Conservation (phyloP, 495 filamentous ascomycete species). For the Aspergillus coremiiformis region DNA sequence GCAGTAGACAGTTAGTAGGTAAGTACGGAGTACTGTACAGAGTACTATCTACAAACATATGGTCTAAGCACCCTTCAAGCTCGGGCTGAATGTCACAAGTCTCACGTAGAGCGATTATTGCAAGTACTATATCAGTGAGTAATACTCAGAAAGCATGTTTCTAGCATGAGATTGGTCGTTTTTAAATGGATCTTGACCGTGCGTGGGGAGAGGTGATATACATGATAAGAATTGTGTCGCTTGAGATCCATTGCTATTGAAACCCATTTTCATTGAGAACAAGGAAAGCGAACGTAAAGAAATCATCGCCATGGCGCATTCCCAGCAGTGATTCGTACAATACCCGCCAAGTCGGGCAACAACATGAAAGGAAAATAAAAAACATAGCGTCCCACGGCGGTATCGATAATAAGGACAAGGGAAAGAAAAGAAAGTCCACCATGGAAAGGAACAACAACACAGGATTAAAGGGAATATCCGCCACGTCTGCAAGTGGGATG, state of each 20-base stretch:
- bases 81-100: no score
- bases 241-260: not conserved
- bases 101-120: no score
- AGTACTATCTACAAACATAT: not conserved
- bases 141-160: no score
- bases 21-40: no score
- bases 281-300: not conserved
- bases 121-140: no score
- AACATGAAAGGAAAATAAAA: constrained; percentile 3
- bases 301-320: constrained; percentile 19
- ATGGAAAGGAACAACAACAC: constrained; percentile 6
- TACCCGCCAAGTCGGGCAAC: constrained; percentile 3
- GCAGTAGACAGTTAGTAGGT: no score
- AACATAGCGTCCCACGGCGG: constrained; percentile 16
- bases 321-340: constrained; percentile 17
- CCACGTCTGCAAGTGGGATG: constrained; percentile 9
- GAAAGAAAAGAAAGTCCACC: not conserved
- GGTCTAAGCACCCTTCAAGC: not conserved
- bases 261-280: not conserved
- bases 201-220: not conserved
- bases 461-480: constrained; percentile 19
- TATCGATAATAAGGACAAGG: constrained; percentile 13
- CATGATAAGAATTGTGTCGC: not conserved
- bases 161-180: not conserved
- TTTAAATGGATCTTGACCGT: not conserved